Evolutionary conservation across 2,329 filamentous ascomycete species (phyloP).

Genomic region (Plectosphaerella cucumerina): DNA sequence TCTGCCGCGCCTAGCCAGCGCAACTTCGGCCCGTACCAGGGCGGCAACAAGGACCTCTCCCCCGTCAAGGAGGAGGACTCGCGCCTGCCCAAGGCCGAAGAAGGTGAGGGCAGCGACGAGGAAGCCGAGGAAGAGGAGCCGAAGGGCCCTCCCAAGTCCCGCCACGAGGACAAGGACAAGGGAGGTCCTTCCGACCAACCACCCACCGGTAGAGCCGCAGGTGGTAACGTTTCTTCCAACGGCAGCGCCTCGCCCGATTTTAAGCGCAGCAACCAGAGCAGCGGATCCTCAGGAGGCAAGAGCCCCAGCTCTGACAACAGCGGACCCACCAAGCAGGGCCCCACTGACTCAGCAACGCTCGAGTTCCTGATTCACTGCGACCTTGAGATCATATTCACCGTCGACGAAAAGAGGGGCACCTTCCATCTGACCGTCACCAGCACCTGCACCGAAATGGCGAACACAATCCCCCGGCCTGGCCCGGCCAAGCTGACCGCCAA

Average conservation of each 20-base stretch:
- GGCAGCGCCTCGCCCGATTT: background rate
- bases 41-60: too few relatives aligned
- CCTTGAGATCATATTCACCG: too few relatives aligned
- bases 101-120: background rate
- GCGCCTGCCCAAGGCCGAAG: background rate
- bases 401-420: background rate
- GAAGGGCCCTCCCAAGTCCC: background rate
- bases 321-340: too few relatives aligned
- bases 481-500: conserved; percentile 80
- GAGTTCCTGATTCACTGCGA: too few relatives aligned
- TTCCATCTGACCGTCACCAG: background rate
- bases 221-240: background rate
- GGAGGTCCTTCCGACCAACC: background rate
- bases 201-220: background rate
- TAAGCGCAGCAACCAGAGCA: too few relatives aligned
- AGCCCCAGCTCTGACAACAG: too few relatives aligned
- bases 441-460: conserved; percentile 27
- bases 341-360: too few relatives aligned
- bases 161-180: background rate
- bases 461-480: conserved; percentile 76
- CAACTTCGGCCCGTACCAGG: too few relatives aligned
- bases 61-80: too few relatives aligned
- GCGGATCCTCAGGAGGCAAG: too few relatives aligned
- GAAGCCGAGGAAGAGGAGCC: background rate
- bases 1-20: conserved; percentile 1